Percentiles rank a stretch among this genome's conserved stretches.
phyloP scores from a whole-genome alignment of 495 filamentous ascomycete genomes.

The Umbilicaria muhlenbergii region DNA sequence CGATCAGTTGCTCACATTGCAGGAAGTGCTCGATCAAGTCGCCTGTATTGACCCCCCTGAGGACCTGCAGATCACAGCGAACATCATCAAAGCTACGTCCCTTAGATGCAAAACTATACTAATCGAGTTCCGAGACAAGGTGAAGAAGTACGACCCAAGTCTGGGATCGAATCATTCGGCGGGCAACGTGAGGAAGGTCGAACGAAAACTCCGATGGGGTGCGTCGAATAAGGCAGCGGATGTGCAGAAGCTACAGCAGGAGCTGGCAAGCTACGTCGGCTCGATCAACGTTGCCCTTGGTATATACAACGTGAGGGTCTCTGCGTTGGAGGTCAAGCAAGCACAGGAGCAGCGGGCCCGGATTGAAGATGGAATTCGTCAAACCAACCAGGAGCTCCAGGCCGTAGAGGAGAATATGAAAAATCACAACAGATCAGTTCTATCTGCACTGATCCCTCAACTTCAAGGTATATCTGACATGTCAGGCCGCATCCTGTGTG shows the following conservation, averaged over 20 bases:
- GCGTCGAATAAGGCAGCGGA: constrained; percentile 11
- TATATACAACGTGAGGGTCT: too few species aligned
- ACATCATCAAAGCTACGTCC: constrained; percentile 7
- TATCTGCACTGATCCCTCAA: too few species aligned
- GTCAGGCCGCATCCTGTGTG: too few species aligned
- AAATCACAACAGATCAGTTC: too few species aligned
- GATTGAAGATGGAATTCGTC: too few species aligned
- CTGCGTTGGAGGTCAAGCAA: too few species aligned
- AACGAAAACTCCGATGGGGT: constrained; percentile 9
- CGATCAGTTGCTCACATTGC: constrained; percentile 2
- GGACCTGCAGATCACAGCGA: not conserved
- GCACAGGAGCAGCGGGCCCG: too few species aligned
- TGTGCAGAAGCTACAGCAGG: constrained; percentile 7
- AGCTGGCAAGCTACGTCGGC: constrained; percentile 7
- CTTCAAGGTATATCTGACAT: too few species aligned
- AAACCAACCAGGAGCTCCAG: too few species aligned
- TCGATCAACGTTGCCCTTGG: constrained; percentile 10
- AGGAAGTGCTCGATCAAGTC: constrained; percentile 3
- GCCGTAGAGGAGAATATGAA: too few species aligned
- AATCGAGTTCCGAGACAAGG: constrained; percentile 8
- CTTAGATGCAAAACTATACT: constrained; percentile 8
- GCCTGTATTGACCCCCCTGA: not conserved
- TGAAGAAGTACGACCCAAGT: constrained; percentile 6
- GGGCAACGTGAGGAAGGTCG: not conserved
- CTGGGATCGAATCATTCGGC: not conserved